phyloP scores from a whole-genome alignment of 495 filamentous ascomycete species.

The Durotheca rogersii region DNA sequence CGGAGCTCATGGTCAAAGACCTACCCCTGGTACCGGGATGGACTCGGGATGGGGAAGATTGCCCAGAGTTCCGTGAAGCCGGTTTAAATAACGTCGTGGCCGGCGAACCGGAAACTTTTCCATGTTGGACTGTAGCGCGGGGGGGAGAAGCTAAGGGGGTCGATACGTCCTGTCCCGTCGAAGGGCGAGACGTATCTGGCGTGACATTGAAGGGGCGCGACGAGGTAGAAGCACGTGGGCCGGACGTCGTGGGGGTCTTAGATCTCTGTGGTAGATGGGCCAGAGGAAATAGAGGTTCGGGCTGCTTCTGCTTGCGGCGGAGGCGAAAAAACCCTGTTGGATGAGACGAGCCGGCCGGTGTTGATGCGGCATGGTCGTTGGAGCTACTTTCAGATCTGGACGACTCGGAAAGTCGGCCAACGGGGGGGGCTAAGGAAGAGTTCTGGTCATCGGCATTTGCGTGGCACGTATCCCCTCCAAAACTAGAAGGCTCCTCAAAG shows the following conservation, averaged over 20 bases:
- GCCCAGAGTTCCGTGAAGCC: slow-evolving; percentile 65
- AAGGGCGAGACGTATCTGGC: slow-evolving; percentile 53
- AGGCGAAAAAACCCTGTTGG: slow-evolving; percentile 78
- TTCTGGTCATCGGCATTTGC: slow-evolving; percentile 66
- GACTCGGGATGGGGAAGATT: slow-evolving; percentile 66
- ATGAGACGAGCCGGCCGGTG: slow-evolving; percentile 58
- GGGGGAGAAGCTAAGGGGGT: slow-evolving; percentile 40
- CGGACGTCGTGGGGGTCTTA: slow-evolving; percentile 31
- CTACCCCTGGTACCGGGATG: slow-evolving; percentile 63
- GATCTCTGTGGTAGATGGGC: slow-evolving; percentile 71
- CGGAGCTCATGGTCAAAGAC: slow-evolving; percentile 88
- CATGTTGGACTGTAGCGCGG: slow-evolving; percentile 22
- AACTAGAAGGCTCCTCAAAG: slow-evolving; percentile 67
- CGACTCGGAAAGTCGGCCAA: slow-evolving; percentile 81
- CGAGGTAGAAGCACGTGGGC: slow-evolving; percentile 34
- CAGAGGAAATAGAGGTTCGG: slow-evolving; percentile 72
- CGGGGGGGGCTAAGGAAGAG: slow-evolving; percentile 65
- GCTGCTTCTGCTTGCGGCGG: slow-evolving; percentile 73
- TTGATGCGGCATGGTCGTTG: slow-evolving; percentile 69
- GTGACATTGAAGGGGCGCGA: slow-evolving; percentile 35
- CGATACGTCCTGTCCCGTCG: slow-evolving; percentile 45
- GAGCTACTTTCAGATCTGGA: slow-evolving; percentile 87
- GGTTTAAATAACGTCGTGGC: slow-evolving; percentile 60
- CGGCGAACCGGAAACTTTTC: slow-evolving; percentile 44
- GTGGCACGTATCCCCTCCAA: slow-evolving; percentile 57